Percentiles rank a stretch among this genome's conserved stretches.
Evolutionary conservation across 805 yeast genomes (phyloP).

Genomic region (Hanseniaspora jakobsenii): DNA sequence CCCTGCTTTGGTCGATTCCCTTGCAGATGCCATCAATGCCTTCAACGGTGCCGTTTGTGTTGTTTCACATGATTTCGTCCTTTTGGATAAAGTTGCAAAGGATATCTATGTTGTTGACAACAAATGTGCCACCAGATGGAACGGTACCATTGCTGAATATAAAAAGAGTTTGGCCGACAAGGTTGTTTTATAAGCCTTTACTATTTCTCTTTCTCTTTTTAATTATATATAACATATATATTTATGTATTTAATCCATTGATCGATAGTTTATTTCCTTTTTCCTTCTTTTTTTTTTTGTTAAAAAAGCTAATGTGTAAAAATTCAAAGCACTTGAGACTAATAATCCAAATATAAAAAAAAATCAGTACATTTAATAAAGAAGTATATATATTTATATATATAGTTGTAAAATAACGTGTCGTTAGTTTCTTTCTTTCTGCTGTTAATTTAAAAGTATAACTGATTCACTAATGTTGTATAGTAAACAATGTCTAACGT

Average conservation of each 20-base stretch:
- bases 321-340: no score
- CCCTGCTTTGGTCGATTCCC: conserved; percentile 93
- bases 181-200: conserved; percentile 63
- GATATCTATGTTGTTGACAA: conserved; percentile 94
- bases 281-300: no score
- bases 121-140: conserved; percentile 94
- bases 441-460: no score
- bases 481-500: no score
- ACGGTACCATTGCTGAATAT: conserved; percentile 78
- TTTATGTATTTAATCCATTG: background rate
- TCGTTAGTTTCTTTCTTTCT: no score
- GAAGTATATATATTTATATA: no score
- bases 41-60: conserved; percentile 98
- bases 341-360: no score
- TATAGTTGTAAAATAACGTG: no score
- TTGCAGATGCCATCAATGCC: conserved; percentile 88
- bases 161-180: conserved; percentile 88
- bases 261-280: background rate
- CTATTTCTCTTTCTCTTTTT: background rate
- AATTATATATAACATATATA: background rate
- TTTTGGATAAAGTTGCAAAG: conserved; percentile 92
- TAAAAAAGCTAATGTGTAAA: no score
- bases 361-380: no score
- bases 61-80: conserved; percentile 97
- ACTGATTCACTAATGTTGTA: no score